Conservation (phyloP, 2,329 filamentous ascomycete genomes). For the Cephalotrichum gorgonifer region DNA sequence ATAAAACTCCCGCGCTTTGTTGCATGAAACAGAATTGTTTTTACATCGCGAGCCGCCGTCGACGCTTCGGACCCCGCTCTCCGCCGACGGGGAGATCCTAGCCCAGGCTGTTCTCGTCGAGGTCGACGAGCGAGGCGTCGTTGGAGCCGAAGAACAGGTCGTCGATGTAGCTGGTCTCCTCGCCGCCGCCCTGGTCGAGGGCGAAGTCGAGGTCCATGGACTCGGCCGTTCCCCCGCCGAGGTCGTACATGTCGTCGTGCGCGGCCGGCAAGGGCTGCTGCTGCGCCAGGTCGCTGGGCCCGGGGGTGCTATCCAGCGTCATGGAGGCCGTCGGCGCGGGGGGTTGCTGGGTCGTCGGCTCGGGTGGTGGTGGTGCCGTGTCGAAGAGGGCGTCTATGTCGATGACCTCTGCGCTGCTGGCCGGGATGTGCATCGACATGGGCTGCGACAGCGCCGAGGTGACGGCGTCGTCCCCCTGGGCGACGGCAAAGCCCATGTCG, state of each 20-base stretch:
- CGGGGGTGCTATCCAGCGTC: background rate
- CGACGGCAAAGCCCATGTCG: constrained; percentile 45
- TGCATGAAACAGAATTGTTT: background rate
- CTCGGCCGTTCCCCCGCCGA: background rate
- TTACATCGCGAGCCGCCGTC: background rate
- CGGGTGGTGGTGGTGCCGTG: background rate
- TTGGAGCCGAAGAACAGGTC: constrained; percentile 2
- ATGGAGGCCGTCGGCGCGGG: constrained; percentile 1
- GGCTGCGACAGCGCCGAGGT: constrained; percentile 17
- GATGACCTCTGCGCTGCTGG: background rate
- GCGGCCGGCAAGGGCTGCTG: background rate
- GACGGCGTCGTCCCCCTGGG: constrained; percentile 24
- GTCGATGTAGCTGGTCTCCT: constrained; percentile 1
- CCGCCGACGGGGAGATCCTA: background rate
- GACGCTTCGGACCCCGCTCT: background rate
- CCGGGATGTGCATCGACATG: constrained; percentile 5
- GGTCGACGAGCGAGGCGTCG: constrained; percentile 2
- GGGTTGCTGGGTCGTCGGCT: background rate
- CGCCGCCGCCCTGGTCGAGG: background rate
- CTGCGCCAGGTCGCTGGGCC: background rate
- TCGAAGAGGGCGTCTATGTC: constrained; percentile 4
- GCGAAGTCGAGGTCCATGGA: constrained; percentile 6
- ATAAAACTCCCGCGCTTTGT: background rate
- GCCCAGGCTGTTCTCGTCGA: constrained; percentile 1
- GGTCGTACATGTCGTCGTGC: constrained; percentile 2